Conservation (phyloP, 345 rosid genomes). For the Syzygium grande region DNA sequence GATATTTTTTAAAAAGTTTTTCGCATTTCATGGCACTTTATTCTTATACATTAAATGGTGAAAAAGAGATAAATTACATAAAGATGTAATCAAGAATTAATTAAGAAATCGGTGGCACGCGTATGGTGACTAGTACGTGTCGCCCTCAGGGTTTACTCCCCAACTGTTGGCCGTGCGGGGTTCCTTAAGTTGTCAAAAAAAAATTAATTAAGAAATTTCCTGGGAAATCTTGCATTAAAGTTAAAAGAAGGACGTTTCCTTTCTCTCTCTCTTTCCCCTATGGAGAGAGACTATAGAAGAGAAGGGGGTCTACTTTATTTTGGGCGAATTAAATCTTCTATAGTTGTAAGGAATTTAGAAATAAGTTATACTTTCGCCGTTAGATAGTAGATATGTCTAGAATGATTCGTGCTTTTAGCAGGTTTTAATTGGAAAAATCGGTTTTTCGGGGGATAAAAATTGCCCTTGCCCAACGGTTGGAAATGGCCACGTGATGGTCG, state of each 20-base stretch:
- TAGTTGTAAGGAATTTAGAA: background rate
- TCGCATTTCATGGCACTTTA: background rate
- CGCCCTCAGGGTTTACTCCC: too few relatives aligned
- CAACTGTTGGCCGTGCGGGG: too few relatives aligned
- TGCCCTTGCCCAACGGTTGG: background rate
- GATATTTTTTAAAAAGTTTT: too few relatives aligned
- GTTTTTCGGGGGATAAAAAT: background rate
- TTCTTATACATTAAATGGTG: background rate
- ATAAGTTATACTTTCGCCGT: background rate
- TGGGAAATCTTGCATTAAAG: background rate
- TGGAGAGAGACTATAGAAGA: background rate
- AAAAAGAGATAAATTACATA: background rate
- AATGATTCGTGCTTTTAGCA: background rate
- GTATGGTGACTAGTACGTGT: too few relatives aligned
- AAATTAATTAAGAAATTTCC: background rate
- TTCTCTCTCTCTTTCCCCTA: background rate
- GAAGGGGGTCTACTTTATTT: background rate
- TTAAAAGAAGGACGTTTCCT: background rate
- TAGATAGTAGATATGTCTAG: background rate
- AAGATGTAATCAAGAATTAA: background rate
- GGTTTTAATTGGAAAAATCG: background rate
- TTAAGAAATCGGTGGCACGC: background rate
- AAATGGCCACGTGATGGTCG: background rate
- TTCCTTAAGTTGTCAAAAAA: too few relatives aligned
- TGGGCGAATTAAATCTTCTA: background rate